Base-by-base conservation (phyloP, 345 rosid genomes). In the Dimocarpus longan region DNA sequence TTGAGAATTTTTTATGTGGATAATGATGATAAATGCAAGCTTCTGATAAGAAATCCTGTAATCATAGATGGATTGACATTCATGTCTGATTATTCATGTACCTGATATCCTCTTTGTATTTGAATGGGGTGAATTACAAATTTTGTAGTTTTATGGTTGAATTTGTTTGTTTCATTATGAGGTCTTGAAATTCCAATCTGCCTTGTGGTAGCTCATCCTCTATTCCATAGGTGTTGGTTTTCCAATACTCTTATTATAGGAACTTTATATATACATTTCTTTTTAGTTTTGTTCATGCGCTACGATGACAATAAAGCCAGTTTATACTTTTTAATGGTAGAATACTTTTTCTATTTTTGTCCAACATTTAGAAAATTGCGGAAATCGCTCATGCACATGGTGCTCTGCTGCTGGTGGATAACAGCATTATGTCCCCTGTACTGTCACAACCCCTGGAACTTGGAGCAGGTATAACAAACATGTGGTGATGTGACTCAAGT, bases 351-450 rank as follows among this genome's bases (percentile, higher is more conserved):
- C 18, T 18, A 46, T 43, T 74, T 37, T 63, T 80, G 59, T 64
- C 5, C 39, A 46, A 16, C 5, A 54, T 75, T 40, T 85, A 96
- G 99, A 90, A 87, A 91, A 91, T 96, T 86, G 90, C 90, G 18
- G 92, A 94, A 85, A 83, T 96, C 64, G 93, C 98, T 79, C 98
- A 94, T 81, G 83, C 89, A 63, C 86, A 86, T 46, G 97, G 92
- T 79, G 98, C 98, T 32, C 92, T 93, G 83, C 43, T 96, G 77
- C 83, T 96, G 88, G 97, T 93, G 26, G 98, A 96, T 83, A 94
- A 96, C 82, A 96, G 98, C 84, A 93, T 96, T 57, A 84, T 96
- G 98, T 94, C 99, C 18, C 94, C 98, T 44, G 97, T 94, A 64
- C 80, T 93, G 72, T 93, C 97, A 54, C 97, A 76, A 42, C 99